A percentile compares a stretch with the other conserved stretches of the same genome.
Evolutionary conservation across 2,329 filamentous ascomycete genomes (phyloP).

Genomic region (Alternaria solani): DNA sequence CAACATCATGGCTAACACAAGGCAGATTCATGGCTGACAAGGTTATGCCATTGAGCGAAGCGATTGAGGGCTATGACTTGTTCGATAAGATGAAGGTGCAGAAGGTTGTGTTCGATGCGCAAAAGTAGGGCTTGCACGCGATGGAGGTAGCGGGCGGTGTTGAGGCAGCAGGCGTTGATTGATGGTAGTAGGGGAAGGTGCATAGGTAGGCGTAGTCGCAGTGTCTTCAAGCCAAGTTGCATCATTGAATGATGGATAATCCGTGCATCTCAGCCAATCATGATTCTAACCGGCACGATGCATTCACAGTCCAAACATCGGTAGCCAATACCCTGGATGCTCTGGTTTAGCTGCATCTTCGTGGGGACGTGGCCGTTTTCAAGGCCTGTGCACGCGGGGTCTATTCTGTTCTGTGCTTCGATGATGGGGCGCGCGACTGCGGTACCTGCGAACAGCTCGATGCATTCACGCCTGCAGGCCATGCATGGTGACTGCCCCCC

Average conservation of each 20-base stretch:
- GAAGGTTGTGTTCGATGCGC: conserved; percentile 61
- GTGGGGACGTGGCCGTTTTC: conserved; percentile 16
- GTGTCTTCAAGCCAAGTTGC: neutral
- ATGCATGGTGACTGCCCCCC: conserved; percentile 24
- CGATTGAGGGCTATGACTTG: conserved; percentile 61
- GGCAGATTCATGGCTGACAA: conserved; percentile 61
- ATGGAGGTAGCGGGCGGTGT: neutral
- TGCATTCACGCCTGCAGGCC: conserved; percentile 15
- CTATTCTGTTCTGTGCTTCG: conserved; percentile 16
- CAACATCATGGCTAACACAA: conserved; percentile 4
- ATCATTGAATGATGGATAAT: neutral
- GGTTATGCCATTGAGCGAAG: conserved; percentile 60
- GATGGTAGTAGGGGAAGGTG: neutral
- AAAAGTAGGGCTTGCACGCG: conserved; percentile 36
- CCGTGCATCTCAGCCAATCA: conserved; percentile 6
- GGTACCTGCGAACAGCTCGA: conserved; percentile 16
- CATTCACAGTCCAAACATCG: conserved; percentile 2
- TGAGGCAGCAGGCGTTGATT: neutral
- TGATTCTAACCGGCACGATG: neutral
- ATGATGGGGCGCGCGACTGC: conserved; percentile 23
- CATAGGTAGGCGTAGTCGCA: neutral
- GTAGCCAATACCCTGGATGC: conserved; percentile 6
- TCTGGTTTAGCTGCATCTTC: conserved; percentile 15
- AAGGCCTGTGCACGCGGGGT: conserved; percentile 32
- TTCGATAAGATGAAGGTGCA: conserved; percentile 64